These are phyloP conservation scores for Phyllosticta paracitricarpa DNA, from an alignment of 2,329 filamentous ascomycete genomes.

Conservation along the genomic window DNA sequence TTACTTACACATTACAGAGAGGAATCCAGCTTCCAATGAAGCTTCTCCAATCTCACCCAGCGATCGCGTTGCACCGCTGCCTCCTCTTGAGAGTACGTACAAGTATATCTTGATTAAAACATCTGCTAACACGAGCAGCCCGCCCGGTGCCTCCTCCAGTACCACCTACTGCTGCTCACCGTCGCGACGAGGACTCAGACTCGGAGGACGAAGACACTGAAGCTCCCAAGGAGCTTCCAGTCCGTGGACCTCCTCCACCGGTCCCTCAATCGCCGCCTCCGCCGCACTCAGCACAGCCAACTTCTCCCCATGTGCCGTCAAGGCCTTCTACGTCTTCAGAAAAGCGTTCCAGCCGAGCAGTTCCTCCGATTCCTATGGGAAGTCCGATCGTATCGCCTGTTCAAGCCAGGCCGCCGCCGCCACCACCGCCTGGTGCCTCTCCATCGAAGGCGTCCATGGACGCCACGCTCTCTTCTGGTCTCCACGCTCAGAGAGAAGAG, in stretches of 20 bases:
- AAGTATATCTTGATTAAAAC: neutral
- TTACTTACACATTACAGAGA: conserved; percentile 23
- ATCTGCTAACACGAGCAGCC: conserved; percentile 34
- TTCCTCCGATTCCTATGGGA: conserved; percentile 48
- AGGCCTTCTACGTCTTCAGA: conserved; percentile 21
- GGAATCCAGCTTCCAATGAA: neutral
- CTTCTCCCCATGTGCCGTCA: conserved; percentile 10
- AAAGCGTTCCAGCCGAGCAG: conserved; percentile 24
- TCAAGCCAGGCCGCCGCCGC: conserved; percentile 34
- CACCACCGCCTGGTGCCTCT: conserved; percentile 36
- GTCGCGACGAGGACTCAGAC: conserved; percentile 65
- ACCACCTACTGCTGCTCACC: conserved; percentile 37
- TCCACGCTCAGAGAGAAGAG: conserved; percentile 47
- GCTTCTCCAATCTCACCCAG: conserved; percentile 8
- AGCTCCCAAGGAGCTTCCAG: conserved; percentile 19
- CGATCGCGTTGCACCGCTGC: conserved; percentile 22
- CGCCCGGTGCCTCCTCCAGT: conserved; percentile 47
- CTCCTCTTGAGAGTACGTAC: conserved; percentile 26
- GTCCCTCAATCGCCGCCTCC: conserved; percentile 22
- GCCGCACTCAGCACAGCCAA: conserved; percentile 12
- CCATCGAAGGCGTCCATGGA: conserved; percentile 26
- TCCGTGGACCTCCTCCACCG: conserved; percentile 25
- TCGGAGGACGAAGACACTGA: conserved; percentile 70
- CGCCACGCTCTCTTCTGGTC: conserved; percentile 20
- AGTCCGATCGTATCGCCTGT: conserved; percentile 26